Evolutionary conservation across 495 filamentous ascomycete species (phyloP).

Genomic region (Parathielavia hyrcaniae): DNA sequence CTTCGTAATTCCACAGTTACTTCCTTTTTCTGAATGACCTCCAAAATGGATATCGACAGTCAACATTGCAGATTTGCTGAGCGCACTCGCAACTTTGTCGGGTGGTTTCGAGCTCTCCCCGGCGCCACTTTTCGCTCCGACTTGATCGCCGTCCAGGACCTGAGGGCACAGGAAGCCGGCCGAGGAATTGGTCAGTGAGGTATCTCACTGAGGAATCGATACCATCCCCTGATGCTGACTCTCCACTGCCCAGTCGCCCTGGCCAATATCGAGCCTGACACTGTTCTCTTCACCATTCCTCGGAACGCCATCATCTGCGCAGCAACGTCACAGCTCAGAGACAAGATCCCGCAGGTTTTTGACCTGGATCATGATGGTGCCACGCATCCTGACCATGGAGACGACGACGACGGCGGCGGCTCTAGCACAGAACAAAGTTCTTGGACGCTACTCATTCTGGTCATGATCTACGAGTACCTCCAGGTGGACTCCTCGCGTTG

Average conservation of each 20-base stretch:
- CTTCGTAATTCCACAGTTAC: not conserved
- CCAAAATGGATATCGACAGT: slow-evolving; percentile 3
- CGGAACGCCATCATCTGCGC: slow-evolving; percentile 40
- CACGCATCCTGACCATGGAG: slow-evolving; percentile 21
- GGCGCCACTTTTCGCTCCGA: slow-evolving; percentile 43
- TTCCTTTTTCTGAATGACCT: too few species aligned
- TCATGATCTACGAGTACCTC: slow-evolving; percentile 73
- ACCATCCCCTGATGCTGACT: not conserved
- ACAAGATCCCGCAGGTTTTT: slow-evolving; percentile 37
- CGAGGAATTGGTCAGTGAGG: slow-evolving; percentile 40
- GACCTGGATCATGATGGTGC: slow-evolving; percentile 22
- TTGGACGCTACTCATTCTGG: slow-evolving; percentile 58
- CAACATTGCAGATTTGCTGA: slow-evolving; percentile 27
- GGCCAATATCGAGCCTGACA: slow-evolving; percentile 40
- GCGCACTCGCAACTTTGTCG: slow-evolving; percentile 35
- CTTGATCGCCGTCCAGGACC: slow-evolving; percentile 39
- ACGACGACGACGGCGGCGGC: slow-evolving; percentile 27
- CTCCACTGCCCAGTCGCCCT: slow-evolving; percentile 33
- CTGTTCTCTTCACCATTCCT: slow-evolving; percentile 45
- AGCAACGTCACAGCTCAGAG: slow-evolving; percentile 36
- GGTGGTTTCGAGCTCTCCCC: slow-evolving; percentile 41
- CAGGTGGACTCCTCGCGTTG: slow-evolving; percentile 58
- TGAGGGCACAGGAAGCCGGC: slow-evolving; percentile 36
- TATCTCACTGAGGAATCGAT: not conserved
- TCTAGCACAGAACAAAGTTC: slow-evolving; percentile 31